Evolutionary conservation across 2,329 filamentous ascomycete species (phyloP).

Genomic region (Mycosphaerella arachidis): DNA sequence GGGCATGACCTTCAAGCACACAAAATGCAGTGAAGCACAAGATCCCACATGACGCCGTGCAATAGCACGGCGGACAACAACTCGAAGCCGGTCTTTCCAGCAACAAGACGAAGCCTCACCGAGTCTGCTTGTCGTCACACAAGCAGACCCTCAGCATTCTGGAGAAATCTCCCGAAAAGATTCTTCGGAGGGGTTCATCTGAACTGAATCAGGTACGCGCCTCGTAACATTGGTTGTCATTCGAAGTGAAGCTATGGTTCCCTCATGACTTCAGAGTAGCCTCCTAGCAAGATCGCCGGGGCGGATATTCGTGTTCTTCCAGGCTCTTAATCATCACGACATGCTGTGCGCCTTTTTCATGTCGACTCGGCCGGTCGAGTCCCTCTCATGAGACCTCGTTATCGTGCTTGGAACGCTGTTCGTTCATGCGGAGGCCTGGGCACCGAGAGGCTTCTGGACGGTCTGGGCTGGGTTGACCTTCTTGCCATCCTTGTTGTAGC

Average conservation of each 20-base stretch:
- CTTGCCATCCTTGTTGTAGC: slow-evolving; percentile 99
- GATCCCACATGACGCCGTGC: not conserved
- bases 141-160: slow-evolving; percentile 2
- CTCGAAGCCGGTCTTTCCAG: not conserved
- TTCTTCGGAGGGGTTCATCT: not conserved
- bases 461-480: slow-evolving; percentile 89
- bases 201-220: slow-evolving; percentile 2
- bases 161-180: not conserved
- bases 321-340: not conserved
- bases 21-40: no score
- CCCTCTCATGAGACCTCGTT: not conserved
- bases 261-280: not conserved
- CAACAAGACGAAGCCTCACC: slow-evolving; percentile 2
- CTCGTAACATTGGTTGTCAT: not conserved
- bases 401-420: not conserved
- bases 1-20: not conserved
- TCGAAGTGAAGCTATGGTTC: not conserved
- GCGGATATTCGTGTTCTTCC: not conserved
- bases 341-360: not conserved
- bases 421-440: slow-evolving; percentile 18
- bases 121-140: slow-evolving; percentile 1
- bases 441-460: slow-evolving; percentile 55
- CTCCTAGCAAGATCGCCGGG: not conserved
- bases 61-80: not conserved
- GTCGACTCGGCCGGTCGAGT: not conserved